Evolutionary conservation across 805 yeast genomes (phyloP).

Genomic region (Kazachstania martiniae): DNA sequence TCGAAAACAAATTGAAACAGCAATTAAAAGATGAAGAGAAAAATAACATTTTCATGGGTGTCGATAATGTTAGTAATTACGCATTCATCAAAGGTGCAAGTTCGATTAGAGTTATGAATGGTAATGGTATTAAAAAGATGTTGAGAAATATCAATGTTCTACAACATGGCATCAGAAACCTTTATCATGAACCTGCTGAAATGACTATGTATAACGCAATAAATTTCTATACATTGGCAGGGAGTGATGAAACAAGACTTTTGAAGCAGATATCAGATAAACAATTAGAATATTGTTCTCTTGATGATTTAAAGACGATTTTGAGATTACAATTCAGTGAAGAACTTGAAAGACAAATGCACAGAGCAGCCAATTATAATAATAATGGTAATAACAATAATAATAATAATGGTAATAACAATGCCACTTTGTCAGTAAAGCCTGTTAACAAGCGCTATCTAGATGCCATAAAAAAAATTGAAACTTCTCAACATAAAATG

Average conservation of each 20-base stretch:
- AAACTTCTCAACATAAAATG: background rate
- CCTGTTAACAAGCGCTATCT: conserved; percentile 20
- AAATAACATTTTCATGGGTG: conserved; percentile 17
- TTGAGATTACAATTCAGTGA: conserved; percentile 26
- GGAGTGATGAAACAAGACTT: conserved; percentile 13
- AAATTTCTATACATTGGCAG: conserved; percentile 16
- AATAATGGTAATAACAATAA: no score
- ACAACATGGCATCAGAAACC: conserved; percentile 22
- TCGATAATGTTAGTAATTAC: conserved; percentile 14
- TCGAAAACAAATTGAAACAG: conserved; percentile 20
- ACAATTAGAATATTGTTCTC: conserved; percentile 9
- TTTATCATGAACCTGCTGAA: conserved; percentile 13
- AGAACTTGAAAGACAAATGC: conserved; percentile 15
- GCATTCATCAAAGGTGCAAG: conserved; percentile 19
- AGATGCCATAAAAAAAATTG: conserved; percentile 18
- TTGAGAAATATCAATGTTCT: conserved; percentile 22
- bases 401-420: conserved; percentile 3
- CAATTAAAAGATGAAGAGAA: conserved; percentile 12
- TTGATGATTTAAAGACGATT: conserved; percentile 18
- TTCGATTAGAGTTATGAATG: conserved; percentile 17
- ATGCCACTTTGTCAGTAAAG: conserved; percentile 5
- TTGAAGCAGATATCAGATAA: conserved; percentile 12
- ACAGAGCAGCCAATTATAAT: no score
- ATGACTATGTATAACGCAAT: conserved; percentile 17
- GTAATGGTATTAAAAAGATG: conserved; percentile 24